Evolutionary conservation across 768 basidiomycete species (phyloP), one percentile per base, ranked within the genome.

Genomic region (Xerocomus brunneocitrinus): DNA sequence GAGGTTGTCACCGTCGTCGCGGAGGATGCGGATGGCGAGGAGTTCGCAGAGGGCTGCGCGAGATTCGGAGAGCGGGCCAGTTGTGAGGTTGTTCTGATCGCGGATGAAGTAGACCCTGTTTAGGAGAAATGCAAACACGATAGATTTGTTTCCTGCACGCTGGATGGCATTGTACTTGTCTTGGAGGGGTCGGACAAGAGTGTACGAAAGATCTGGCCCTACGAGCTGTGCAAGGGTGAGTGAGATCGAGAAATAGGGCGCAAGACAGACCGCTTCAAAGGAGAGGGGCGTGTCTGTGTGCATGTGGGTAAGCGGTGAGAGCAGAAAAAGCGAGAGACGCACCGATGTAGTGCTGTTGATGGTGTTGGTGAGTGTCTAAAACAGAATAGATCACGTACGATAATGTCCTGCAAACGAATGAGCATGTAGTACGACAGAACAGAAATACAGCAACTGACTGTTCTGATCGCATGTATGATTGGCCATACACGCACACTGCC

Each of bases 21-120:
- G 81, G 55, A 95, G 79, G 5, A 84, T 77, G 31, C 88, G 79
- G 27, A 85, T 89, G 2, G 95, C 95, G 10, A 98, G 78, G 36
- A 95, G 83, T 71, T 98, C 95, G 69, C 95, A 98, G 25, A 98
- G 79, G 35, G 77, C 72, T 1, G 92, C 93, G 34, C 95, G 80
- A 1, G 91, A 82, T 9, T 75, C 71, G 1, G 88, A 93, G 28
- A 97, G 66, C 0, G 87, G 71, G 54, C 81, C 73, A 25, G 86
- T 87, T 8, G 83, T 78, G 56, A 92, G 72, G 59, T 56, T 54
- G 19, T 84, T 80, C 41, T 85, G 79, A 69, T 95, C 92, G 32
- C 87, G 84, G 13, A 83, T 64, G 69, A 95, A 95, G 67, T 93
- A 83, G 4, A 92, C 81, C 34, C 91, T 83, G 69, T 93, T 95